Base-by-base conservation (phyloP, 108 stramenopile species). In the Nannochloropsis salina region DNA sequence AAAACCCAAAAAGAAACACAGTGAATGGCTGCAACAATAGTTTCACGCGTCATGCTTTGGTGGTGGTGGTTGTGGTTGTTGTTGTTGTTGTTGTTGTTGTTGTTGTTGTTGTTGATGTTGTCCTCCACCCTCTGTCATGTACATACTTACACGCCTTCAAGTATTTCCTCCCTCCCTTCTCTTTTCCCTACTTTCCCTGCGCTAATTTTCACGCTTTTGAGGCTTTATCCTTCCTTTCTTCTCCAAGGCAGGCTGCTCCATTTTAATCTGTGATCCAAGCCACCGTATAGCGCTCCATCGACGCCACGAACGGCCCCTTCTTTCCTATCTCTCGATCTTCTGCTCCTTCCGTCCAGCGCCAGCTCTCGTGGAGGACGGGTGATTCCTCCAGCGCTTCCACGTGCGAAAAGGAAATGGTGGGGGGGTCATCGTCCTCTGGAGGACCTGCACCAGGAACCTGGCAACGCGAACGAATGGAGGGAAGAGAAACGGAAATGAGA, bases 241-340 rank as follows among this genome's bases (percentile, higher is more conserved):
- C 47, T 51, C 47, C 47, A 10, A 12, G 12, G 12, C 47, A 12
- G 12, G 12, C 47, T 51, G 10, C 47, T 15, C 15, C 47, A 51
- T 51, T 51, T 10, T 51, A 12, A 51, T 15, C 47, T 15, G 47
- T 51, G 15, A 74, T 74, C 61, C 61, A 74, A n/a, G 61, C 61
- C 61, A 74, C 61, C 20, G 61, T 74, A 74, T 74, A 74, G 61
- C n/a, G 20, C 6, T 74, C 61, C 61, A 74, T 74, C n/a, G 61
- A 74, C 61, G n/a, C 61, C 15, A 74, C 6, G n/a, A 74, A 74
- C 3, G 61, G 61, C 15, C 61, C 61, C 0, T 74, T 15, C n/a
- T 74, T 74, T n/a, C 61, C 61, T 74, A 15, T n/a, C 61, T n/a
- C 8, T 6, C 61, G 20, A 15, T n/a, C 47, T 51, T 10, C 47